A percentile compares a stretch with the other conserved stretches of the same genome.
These are phyloP conservation scores for Yamadazyma scolyti DNA, from an alignment of 805 yeast species.

Conservation along the genomic window DNA sequence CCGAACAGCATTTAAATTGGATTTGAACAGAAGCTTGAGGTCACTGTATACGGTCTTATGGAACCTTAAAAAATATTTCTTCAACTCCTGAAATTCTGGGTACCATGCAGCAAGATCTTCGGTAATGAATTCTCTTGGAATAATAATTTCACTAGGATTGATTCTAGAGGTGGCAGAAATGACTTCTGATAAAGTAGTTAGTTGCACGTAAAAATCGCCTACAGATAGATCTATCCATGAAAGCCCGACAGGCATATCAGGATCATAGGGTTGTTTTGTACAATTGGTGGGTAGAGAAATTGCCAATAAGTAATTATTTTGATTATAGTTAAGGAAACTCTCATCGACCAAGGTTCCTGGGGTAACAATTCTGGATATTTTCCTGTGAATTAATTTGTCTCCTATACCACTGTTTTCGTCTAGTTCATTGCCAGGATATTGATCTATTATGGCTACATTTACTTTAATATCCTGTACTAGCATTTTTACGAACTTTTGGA, in stretches of 20 bases:
- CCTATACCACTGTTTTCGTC: conserved; percentile 10
- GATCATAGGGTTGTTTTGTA: conserved; percentile 34
- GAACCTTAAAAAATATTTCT: conserved; percentile 57
- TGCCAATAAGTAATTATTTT: conserved; percentile 67
- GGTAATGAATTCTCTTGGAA: conserved; percentile 44
- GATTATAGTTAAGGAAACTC: conserved; percentile 66
- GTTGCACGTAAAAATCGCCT: conserved; percentile 72
- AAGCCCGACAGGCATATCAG: conserved; percentile 55
- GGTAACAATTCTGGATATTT: conserved; percentile 75
- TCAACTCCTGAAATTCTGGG: conserved; percentile 54
- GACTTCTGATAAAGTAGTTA: conserved; percentile 55
- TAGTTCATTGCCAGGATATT: conserved; percentile 35
- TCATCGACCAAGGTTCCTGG: conserved; percentile 94
- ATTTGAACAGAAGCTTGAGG: conserved; percentile 27
- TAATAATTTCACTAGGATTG: conserved; percentile 73
- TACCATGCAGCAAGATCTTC: conserved; percentile 51
- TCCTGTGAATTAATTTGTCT: conserved; percentile 51
- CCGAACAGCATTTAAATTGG: conserved; percentile 33
- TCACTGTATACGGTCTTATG: conserved; percentile 34
- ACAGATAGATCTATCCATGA: conserved; percentile 89
- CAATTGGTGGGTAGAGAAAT: conserved; percentile 56
- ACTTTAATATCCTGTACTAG: conserved; percentile 67
- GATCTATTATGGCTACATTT: conserved; percentile 83
- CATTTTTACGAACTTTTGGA: conserved; percentile 69
- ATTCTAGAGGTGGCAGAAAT: conserved; percentile 74